These are phyloP conservation scores for Pseudogymnoascus pannorum DNA, from an alignment of 2,329 filamentous ascomycete species.

Conservation along the genomic window DNA sequence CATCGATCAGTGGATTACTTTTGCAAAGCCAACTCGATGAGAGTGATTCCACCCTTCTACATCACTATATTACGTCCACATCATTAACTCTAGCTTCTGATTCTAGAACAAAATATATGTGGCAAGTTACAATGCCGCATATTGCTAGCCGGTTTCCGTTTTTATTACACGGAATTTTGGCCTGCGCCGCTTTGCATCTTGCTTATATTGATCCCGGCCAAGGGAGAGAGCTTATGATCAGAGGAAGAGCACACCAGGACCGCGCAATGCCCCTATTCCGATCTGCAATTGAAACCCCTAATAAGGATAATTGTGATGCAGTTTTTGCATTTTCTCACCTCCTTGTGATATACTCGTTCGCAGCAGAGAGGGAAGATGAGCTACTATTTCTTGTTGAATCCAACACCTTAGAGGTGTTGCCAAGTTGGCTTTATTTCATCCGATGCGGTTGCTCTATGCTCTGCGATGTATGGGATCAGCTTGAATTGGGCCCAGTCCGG, in stretches of 20 bases:
- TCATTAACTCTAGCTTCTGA: conserved; percentile 17
- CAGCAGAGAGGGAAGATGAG: conserved; percentile 18
- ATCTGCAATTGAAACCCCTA: conserved; percentile 11
- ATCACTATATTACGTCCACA: conserved; percentile 21
- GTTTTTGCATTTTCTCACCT: conserved; percentile 16
- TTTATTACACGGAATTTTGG: conserved; percentile 35
- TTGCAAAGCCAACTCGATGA: conserved; percentile 7
- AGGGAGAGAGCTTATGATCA: conserved; percentile 10
- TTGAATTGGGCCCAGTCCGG: conserved; percentile 14
- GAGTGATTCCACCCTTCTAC: conserved; percentile 14
- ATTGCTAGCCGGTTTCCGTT: conserved; percentile 30
- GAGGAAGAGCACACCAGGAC: conserved; percentile 14
- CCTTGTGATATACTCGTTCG: conserved; percentile 18
- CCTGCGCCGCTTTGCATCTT: conserved; percentile 27
- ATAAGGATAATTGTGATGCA: conserved; percentile 15
- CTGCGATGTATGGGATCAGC: conserved; percentile 15
- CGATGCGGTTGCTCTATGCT: conserved; percentile 17
- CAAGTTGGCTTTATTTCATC: conserved; percentile 18
- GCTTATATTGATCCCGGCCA: conserved; percentile 12
- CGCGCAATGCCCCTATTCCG: conserved; percentile 16
- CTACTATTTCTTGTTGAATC: conserved; percentile 12
- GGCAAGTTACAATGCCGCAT: conserved; percentile 29
- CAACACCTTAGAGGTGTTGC: conserved; percentile 10
- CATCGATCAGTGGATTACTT: background rate
- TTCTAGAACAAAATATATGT: conserved; percentile 20